Percentiles rank a stretch among this genome's conserved stretches.
These are phyloP conservation scores for Cyclotella sp. DNA, from an alignment of 108 stramenopile genomes.

Conservation along the genomic window DNA sequence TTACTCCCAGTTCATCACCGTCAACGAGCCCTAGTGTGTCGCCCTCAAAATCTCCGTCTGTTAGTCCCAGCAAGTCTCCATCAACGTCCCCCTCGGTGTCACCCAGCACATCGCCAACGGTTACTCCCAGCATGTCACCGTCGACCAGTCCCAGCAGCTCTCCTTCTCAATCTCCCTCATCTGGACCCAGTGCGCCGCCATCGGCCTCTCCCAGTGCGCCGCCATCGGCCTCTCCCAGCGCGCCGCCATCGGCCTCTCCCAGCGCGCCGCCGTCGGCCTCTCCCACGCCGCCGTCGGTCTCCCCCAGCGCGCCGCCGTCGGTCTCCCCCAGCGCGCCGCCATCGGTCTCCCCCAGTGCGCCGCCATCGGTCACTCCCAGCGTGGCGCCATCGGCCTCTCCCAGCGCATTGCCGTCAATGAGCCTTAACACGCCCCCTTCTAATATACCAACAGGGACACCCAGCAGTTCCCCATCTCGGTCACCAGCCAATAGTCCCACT, in stretches of 20 bases:
- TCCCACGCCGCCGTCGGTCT: too few relatives aligned
- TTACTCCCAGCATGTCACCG: not conserved
- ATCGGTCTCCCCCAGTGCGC: too few relatives aligned
- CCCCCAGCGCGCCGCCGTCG: too few relatives aligned
- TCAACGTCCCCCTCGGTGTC: not conserved
- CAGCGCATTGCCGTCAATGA: not conserved
- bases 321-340: too few relatives aligned
- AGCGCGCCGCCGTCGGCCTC: too few relatives aligned
- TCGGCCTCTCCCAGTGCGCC: too few relatives aligned
- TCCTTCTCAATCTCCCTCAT: not conserved
- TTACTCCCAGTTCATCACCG: not conserved
- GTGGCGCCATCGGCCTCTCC: not conserved
- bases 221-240: too few relatives aligned
- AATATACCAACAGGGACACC: not conserved
- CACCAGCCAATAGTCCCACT: not conserved
- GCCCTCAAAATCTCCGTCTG: not conserved
- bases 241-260: too few relatives aligned
- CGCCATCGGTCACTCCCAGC: not conserved
- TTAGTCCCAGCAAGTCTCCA: not conserved
- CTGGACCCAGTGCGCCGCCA: not conserved
- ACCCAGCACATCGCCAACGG: not conserved
- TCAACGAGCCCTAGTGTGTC: not conserved
- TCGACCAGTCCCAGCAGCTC: not conserved
- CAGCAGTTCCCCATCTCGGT: not conserved
- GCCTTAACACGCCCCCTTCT: not conserved